Percentiles rank a stretch among this genome's conserved stretches.
Evolutionary conservation across 2,329 filamentous ascomycete species (phyloP).

Genomic region (Penicillium rolfsii): DNA sequence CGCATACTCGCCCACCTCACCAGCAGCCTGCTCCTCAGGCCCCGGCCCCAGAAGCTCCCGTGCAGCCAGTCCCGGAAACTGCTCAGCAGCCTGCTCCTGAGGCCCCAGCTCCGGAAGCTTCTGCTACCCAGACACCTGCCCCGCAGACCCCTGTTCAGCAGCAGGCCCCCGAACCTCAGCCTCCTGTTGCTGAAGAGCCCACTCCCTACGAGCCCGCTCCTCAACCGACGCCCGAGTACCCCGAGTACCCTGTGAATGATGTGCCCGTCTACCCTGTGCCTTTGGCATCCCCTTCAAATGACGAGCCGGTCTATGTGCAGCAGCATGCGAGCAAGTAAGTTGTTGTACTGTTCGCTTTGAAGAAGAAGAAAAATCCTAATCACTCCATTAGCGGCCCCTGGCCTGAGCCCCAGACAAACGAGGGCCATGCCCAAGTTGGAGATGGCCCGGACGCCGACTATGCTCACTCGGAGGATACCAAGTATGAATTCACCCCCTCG

Average conservation of each 20-base stretch:
- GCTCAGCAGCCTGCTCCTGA: slow-evolving; percentile 3
- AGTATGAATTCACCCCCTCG: neutral
- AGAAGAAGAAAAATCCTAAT: neutral
- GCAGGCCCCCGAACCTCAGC: neutral
- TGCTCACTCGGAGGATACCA: slow-evolving; percentile 8
- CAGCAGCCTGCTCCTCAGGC: slow-evolving; percentile 6
- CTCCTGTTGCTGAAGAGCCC: neutral
- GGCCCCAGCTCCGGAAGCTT: neutral
- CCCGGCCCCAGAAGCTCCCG: slow-evolving; percentile 1
- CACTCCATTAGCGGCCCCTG: slow-evolving; percentile 9
- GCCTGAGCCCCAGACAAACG: slow-evolving; percentile 18
- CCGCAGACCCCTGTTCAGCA: neutral
- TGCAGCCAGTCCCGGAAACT: neutral
- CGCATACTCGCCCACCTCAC: slow-evolving; percentile 5
- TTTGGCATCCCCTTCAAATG: neutral
- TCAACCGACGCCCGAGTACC: neutral
- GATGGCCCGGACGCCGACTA: slow-evolving; percentile 14
- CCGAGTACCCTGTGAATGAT: neutral
- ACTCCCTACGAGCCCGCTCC: slow-evolving; percentile 6
- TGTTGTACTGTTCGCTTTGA: neutral
- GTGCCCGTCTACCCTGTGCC: slow-evolving; percentile 7
- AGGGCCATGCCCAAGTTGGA: slow-evolving; percentile 17
- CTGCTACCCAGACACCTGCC: neutral
- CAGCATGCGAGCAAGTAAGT: slow-evolving; percentile 16
- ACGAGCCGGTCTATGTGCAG: slow-evolving; percentile 16